phyloP scores from a whole-genome alignment of 352 stramenopile species.

The Thalassiosira pacifica region DNA sequence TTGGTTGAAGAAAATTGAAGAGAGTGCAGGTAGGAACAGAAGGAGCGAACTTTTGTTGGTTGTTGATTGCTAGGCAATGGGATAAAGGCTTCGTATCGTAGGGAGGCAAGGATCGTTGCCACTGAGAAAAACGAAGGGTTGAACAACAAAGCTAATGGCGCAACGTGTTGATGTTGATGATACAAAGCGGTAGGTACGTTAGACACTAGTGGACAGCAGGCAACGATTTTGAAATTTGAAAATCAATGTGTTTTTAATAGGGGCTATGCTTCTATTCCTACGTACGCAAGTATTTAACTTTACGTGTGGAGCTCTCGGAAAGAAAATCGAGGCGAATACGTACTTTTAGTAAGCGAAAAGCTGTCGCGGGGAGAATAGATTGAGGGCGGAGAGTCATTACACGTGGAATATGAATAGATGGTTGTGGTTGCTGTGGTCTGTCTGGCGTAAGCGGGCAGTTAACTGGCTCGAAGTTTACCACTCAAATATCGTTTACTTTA shows the following conservation, averaged over 20 bases:
- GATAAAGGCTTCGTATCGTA: too few species aligned
- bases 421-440: not conserved
- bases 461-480: too few species aligned
- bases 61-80: not conserved
- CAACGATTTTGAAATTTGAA: not conserved
- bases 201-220: too few species aligned
- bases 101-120: too few species aligned
- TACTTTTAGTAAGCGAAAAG: not conserved
- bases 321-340: not conserved
- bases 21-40: not conserved
- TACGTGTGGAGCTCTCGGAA: not conserved
- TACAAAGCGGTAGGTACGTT: too few species aligned
- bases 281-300: not conserved
- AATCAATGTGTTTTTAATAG: not conserved
- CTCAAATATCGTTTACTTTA: too few species aligned
- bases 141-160: too few species aligned
- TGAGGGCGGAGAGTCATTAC: not conserved
- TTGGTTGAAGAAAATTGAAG: not conserved
- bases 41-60: not conserved
- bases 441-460: too few species aligned
- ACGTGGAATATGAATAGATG: not conserved
- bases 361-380: not conserved
- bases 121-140: too few species aligned
- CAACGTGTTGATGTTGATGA: too few species aligned
- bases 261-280: not conserved